A percentile compares a stretch with the other conserved stretches of the same genome.
Evolutionary conservation across 768 basidiomycete genomes (phyloP).

Genomic region (Clitopilus passeckerianus): DNA sequence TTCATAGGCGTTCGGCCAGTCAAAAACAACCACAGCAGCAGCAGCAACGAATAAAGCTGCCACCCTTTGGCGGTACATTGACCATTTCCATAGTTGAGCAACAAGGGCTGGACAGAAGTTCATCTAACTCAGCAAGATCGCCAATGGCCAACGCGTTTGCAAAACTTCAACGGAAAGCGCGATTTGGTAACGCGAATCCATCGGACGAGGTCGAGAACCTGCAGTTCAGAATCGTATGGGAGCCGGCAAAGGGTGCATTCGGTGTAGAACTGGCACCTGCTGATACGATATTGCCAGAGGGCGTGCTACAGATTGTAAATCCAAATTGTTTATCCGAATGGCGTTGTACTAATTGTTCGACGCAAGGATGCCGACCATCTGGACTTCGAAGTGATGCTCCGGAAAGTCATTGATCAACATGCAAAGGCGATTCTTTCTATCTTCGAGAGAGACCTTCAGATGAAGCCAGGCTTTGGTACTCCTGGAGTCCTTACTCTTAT

Average conservation of each 20-base stretch:
- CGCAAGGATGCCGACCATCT: slow-evolving; percentile 60
- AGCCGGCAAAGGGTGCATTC: slow-evolving; percentile 62
- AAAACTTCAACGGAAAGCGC: slow-evolving; percentile 59
- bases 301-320: slow-evolving; percentile 56
- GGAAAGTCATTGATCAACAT: slow-evolving; percentile 61
- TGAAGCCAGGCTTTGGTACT: slow-evolving; percentile 49
- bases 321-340: not conserved
- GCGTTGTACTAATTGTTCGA: not conserved
- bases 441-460: slow-evolving; percentile 52
- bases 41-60: slow-evolving; percentile 39
- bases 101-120: slow-evolving; percentile 29
- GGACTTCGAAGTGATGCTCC: slow-evolving; percentile 70
- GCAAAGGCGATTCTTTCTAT: slow-evolving; percentile 53
- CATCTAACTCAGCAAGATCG: slow-evolving; percentile 44
- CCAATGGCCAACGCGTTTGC: slow-evolving; percentile 52
- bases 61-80: slow-evolving; percentile 65
- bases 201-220: slow-evolving; percentile 77
- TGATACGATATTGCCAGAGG: slow-evolving; percentile 35
- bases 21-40: slow-evolving; percentile 22
- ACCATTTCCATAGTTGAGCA: slow-evolving; percentile 66
- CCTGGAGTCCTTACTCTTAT: slow-evolving; percentile 55
- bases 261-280: slow-evolving; percentile 51
- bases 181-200: slow-evolving; percentile 46
- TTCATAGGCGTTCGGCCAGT: slow-evolving; percentile 17
- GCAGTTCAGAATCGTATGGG: slow-evolving; percentile 72